phyloP scores from a whole-genome alignment of 2,329 filamentous ascomycete species.

The Beauveria varroae region DNA sequence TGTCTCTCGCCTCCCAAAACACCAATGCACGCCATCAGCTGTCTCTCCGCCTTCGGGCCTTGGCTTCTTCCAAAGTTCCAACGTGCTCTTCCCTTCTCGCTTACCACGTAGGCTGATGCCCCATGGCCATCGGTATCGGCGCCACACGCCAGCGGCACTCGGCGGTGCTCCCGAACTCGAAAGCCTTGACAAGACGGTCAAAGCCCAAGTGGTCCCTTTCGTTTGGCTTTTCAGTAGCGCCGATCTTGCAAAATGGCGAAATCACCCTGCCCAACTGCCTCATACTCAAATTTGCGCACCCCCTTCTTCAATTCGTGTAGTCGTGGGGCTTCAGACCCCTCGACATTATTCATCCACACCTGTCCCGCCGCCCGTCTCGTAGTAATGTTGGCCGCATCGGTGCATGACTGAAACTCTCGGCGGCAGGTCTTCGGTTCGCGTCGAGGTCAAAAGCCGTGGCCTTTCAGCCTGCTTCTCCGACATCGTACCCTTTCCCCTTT shows the following conservation, averaged over 20 bases:
- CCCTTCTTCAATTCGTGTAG: neutral
- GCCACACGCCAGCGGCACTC: conserved; percentile 2
- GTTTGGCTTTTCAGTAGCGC: conserved; percentile 4
- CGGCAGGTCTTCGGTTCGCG: neutral
- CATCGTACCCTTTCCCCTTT: neutral
- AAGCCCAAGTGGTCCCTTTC: neutral
- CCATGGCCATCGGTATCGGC: conserved; percentile 9
- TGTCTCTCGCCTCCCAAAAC: neutral
- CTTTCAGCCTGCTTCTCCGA: neutral
- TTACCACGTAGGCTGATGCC: neutral
- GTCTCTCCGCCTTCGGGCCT: neutral
- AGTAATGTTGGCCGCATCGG: neutral
- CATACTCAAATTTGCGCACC: conserved; percentile 7
- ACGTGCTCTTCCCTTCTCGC: conserved; percentile 1
- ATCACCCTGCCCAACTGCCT: conserved; percentile 10
- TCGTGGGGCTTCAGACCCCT: neutral
- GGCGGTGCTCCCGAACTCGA: conserved; percentile 5
- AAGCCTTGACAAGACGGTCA: neutral
- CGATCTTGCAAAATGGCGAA: conserved; percentile 12
- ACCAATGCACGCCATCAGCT: neutral
- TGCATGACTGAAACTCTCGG: conserved; percentile 4
- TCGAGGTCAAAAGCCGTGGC: neutral
- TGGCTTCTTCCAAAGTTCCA: neutral
- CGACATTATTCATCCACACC: conserved; percentile 5
- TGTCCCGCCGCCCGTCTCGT: conserved; percentile 5